Conservation (phyloP, 2,329 filamentous ascomycete species). For the Plenodomus lindquistii region DNA sequence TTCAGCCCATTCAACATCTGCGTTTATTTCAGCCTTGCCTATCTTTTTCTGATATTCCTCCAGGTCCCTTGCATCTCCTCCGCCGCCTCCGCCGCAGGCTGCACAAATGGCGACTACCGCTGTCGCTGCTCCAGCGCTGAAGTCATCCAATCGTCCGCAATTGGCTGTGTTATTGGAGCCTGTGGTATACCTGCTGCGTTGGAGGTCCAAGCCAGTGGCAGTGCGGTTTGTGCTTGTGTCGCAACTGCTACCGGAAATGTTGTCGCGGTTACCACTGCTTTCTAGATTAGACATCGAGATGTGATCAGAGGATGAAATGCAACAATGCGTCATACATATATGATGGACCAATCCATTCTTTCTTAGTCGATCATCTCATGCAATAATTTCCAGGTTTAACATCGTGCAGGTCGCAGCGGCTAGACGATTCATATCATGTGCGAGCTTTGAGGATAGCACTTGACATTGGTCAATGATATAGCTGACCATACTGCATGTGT, state of each 20-base stretch:
- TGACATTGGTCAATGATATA: no score
- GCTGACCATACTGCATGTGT: no score
- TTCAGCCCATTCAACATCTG: background rate
- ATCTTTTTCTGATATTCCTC: background rate
- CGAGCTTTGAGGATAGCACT: no score
- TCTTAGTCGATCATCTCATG: no score
- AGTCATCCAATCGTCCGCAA: conserved; percentile 12
- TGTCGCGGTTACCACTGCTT: background rate
- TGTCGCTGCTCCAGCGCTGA: conserved; percentile 17
- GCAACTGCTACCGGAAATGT: conserved; percentile 4
- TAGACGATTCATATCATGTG: no score
- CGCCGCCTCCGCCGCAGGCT: conserved; percentile 12
- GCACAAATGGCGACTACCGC: conserved; percentile 9
- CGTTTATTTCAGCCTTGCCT: no score
- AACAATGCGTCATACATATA: no score
- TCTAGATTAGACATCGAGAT: background rate
- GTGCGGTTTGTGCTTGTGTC: conserved; percentile 17
- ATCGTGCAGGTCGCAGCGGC: no score
- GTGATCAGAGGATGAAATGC: no score
- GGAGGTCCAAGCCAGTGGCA: conserved; percentile 13
- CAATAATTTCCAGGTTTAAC: no score
- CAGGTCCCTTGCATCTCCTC: conserved; percentile 13
- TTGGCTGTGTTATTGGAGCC: conserved; percentile 13
- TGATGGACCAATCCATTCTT: no score
- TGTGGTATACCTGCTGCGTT: conserved; percentile 16